phyloP scores from a whole-genome alignment of 2,329 filamentous ascomycete species.

The Pestalotiopsis sp. region DNA sequence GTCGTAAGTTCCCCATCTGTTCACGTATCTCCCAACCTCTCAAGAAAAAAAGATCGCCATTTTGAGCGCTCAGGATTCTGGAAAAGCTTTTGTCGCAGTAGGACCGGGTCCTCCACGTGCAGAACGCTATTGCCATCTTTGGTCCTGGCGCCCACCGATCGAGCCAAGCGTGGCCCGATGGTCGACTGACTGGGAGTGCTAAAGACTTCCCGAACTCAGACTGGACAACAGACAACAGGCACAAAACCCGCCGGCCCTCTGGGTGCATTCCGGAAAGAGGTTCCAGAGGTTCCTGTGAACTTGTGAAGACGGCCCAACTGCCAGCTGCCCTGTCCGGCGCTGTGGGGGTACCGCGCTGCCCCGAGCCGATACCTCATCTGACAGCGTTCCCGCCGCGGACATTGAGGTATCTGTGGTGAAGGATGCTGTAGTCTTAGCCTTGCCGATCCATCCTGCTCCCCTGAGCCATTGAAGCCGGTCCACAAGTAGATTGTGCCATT shows the following conservation, averaged over 20 bases:
- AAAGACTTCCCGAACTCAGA: neutral
- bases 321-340: neutral
- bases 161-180: slow-evolving; percentile 1
- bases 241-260: neutral
- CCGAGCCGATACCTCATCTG: neutral
- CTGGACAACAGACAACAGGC: neutral
- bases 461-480: slow-evolving; percentile 2
- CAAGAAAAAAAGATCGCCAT: neutral
- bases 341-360: neutral
- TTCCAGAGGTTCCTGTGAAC: neutral
- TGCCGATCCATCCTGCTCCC: slow-evolving; percentile 10
- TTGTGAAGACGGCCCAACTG: neutral
- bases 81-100: neutral
- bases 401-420: neutral
- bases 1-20: neutral
- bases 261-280: neutral
- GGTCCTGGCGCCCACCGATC: neutral
- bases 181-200: neutral
- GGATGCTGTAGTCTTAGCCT: neutral
- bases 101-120: neutral
- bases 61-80: neutral
- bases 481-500: neutral
- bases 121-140: slow-evolving; percentile 3
- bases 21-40: neutral
- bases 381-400: neutral